These are phyloP conservation scores for Penicillium hordei DNA, from an alignment of 2,329 filamentous ascomycete species.

Conservation along the genomic window DNA sequence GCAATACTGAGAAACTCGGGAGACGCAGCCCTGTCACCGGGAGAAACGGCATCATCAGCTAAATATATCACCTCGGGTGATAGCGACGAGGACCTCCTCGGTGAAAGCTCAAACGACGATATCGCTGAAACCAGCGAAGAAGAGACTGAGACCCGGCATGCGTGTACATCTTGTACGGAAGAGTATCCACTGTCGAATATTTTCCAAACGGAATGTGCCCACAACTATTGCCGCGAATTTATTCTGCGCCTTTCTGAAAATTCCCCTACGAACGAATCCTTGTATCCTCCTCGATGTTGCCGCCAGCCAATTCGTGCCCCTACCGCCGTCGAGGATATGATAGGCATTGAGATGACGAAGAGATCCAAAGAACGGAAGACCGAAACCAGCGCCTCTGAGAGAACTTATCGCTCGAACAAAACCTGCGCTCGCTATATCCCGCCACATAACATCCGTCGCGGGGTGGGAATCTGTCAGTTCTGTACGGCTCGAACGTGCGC, in stretches of 20 bases:
- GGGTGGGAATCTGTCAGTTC: neutral
- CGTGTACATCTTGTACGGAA: neutral
- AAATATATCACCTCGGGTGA: neutral
- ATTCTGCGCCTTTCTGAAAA: neutral
- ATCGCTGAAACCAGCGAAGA: neutral
- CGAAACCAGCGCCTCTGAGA: neutral
- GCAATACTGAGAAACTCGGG: neutral
- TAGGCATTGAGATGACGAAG: neutral
- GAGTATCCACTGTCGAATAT: neutral
- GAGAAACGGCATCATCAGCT: no score
- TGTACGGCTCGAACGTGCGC: constrained; percentile 1
- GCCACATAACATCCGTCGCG: neutral
- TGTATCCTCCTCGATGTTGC: constrained; percentile 1
- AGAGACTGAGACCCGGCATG: neutral
- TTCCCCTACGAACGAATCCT: neutral
- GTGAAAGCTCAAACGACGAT: neutral
- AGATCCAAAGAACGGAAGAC: neutral
- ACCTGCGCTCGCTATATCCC: neutral
- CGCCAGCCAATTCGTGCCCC: neutral
- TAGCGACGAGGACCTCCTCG: neutral
- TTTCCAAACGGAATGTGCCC: neutral
- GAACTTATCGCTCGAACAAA: neutral
- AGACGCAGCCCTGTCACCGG: neutral
- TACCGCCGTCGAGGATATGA: neutral
- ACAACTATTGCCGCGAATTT: neutral